phyloP scores from a whole-genome alignment of 345 rosid genomes.

The Pistacia integerrima region DNA sequence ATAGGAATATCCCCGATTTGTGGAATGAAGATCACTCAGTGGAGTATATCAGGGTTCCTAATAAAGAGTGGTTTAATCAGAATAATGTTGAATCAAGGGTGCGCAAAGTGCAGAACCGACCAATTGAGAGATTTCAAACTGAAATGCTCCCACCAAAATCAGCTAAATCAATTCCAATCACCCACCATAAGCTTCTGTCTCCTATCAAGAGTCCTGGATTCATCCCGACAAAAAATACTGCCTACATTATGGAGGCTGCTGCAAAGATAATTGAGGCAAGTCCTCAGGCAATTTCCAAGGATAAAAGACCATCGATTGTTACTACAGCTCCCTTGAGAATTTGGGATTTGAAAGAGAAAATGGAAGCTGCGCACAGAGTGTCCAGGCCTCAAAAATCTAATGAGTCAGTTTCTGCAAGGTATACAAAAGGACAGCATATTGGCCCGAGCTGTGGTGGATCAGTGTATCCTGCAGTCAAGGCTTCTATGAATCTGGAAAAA shows the following conservation, averaged over 20 bases:
- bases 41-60: constrained; percentile 36
- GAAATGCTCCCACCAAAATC: constrained; percentile 78
- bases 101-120: constrained; percentile 45
- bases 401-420: constrained; percentile 23
- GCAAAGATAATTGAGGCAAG: constrained; percentile 78
- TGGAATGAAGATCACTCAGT: constrained; percentile 49
- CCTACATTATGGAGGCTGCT: constrained; percentile 77
- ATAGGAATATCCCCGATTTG: constrained; percentile 28
- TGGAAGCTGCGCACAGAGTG: constrained; percentile 60
- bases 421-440: constrained; percentile 37
- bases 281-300: constrained; percentile 45
- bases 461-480: constrained; percentile 27
- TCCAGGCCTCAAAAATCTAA: constrained; percentile 45
- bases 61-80: constrained; percentile 37
- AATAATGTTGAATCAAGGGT: constrained; percentile 41
- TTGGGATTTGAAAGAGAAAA: constrained; percentile 71
- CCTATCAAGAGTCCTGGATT: constrained; percentile 72
- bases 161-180: constrained; percentile 60
- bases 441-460: constrained; percentile 36
- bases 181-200: constrained; percentile 74
- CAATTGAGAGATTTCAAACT: constrained; percentile 75
- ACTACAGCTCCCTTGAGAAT: constrained; percentile 73
- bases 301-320: constrained; percentile 42
- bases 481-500: constrained; percentile 26
- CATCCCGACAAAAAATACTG: constrained; percentile 48